Evolutionary conservation across 2,329 filamentous ascomycete genomes (phyloP), one percentile per base, ranked within the genome.

Genomic region (Clarireedia hainanense): DNA sequence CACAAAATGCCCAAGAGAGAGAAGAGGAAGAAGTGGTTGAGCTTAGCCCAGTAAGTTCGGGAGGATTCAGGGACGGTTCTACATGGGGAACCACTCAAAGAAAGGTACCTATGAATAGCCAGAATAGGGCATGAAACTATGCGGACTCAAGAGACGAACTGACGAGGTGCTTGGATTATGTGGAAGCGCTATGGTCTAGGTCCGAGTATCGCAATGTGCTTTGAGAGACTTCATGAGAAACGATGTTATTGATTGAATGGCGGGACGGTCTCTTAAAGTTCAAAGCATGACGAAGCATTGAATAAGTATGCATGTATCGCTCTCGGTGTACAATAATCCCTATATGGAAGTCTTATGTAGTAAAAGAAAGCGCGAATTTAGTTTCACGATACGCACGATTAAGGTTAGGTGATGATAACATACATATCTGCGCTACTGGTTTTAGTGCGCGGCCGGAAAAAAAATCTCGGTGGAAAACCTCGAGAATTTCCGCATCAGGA

Each of bases 1-100:
- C 50, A 20, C 39, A 55, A 15, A 51, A 50, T 36, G 49, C 63
- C 36, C 70, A 69, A 51, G 54, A 61, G 27, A 43, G 56, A 24
- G 53, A 51, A 9, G 34, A 49, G 26, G 50, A 39, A 6, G 12
- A 14, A 23, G 42, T 23, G 17, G 20, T 24, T 2, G 23, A 23
- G n/a, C 17, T 14, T 46, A 46, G 12, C 12, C 23, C 42, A 46
- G 9, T n/a, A 14, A 42, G 39, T 17, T 42, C 37, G 40, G 40
- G n/a, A 27, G 24, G 17, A 30, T 43, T 27, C 49, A 45, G 27
- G 37, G 26, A 50, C 34, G 46, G 30, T 1, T 42, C 45, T 7
- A 49, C 6, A 34, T 20, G 10, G 23, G 52, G 26, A 15, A 40
- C 27, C 3, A 27, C 15, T 6, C 23, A 20, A n/a, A 40, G 34